phyloP scores from a whole-genome alignment of 2,329 filamentous ascomycete species.

The Fusarium pseudocircinatum region DNA sequence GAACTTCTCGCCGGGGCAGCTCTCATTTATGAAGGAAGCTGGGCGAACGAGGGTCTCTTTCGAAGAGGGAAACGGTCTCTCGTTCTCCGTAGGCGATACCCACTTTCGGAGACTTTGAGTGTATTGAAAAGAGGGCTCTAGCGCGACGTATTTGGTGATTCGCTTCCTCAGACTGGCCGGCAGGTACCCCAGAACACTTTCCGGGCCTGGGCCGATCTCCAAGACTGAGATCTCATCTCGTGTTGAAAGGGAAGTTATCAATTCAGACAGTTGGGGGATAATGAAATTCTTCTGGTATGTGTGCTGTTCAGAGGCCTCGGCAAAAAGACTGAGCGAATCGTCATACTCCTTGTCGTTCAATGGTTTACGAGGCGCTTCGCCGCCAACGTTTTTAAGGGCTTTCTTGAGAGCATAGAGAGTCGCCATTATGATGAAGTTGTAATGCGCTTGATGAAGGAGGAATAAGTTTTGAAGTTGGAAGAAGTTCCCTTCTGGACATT shows the following conservation, averaged over 20 bases:
- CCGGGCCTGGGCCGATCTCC: constrained; percentile 68
- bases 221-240: constrained; percentile 59
- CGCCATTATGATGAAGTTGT: constrained; percentile 6
- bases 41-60: constrained; percentile 46
- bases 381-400: constrained; percentile 48
- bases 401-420: constrained; percentile 56
- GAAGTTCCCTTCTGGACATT: neutral
- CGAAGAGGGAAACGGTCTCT: constrained; percentile 53
- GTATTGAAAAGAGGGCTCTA: constrained; percentile 62
- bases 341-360: constrained; percentile 61
- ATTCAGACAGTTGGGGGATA: constrained; percentile 56
- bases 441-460: neutral
- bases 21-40: constrained; percentile 51
- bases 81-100: constrained; percentile 47
- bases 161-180: constrained; percentile 53
- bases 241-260: constrained; percentile 54
- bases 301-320: constrained; percentile 46
- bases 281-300: constrained; percentile 62
- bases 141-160: constrained; percentile 62
- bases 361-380: constrained; percentile 39
- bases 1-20: constrained; percentile 52
- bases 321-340: constrained; percentile 57
- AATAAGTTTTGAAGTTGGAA: neutral
- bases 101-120: constrained; percentile 55
- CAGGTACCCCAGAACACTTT: constrained; percentile 62